Percentiles rank a stretch among this genome's conserved stretches.
Evolutionary conservation across 768 basidiomycete species (phyloP).

Genomic region (Austroboletus eburneus): DNA sequence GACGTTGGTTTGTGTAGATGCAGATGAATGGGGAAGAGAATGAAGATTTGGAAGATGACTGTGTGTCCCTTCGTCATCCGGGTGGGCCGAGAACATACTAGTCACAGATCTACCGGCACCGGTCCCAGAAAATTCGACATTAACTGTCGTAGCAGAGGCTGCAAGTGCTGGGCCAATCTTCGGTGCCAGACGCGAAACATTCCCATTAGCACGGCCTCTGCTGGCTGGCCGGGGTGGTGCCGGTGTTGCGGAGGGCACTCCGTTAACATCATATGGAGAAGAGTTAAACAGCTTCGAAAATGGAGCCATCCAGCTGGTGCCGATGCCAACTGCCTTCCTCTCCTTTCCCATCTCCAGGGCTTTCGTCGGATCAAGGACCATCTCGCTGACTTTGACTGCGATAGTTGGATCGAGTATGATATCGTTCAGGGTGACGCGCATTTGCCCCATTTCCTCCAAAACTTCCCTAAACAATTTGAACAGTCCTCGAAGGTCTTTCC

Average conservation of each 20-base stretch:
- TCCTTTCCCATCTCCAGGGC: slow-evolving; percentile 39
- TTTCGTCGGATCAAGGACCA: slow-evolving; percentile 59
- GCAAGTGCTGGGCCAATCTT: slow-evolving; percentile 83
- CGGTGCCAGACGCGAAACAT: slow-evolving; percentile 53
- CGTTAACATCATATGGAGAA: slow-evolving; percentile 22
- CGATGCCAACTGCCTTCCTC: slow-evolving; percentile 27
- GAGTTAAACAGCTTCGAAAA: slow-evolving; percentile 75
- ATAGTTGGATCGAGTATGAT: slow-evolving; percentile 82
- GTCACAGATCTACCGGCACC: slow-evolving; percentile 57
- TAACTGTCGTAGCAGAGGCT: slow-evolving; percentile 88
- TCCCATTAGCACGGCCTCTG: slow-evolving; percentile 21
- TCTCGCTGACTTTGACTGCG: slow-evolving; percentile 67
- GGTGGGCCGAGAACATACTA: slow-evolving; percentile 35
- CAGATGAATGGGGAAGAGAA: slow-evolving; percentile 11
- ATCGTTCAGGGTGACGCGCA: slow-evolving; percentile 83
- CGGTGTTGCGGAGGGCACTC: slow-evolving; percentile 12
- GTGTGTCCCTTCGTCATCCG: slow-evolving; percentile 15
- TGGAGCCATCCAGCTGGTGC: slow-evolving; percentile 77
- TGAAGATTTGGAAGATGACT: slow-evolving; percentile 9
- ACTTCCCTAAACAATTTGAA: slow-evolving; percentile 84
- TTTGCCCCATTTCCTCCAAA: slow-evolving; percentile 75
- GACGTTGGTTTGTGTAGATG: slow-evolving; percentile 16
- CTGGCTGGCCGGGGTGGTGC: slow-evolving; percentile 26
- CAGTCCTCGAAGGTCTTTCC: slow-evolving; percentile 77
- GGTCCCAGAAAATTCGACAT: slow-evolving; percentile 88